Conservation (phyloP, 257 asterid genomes). For the Nicotiana attenuata region DNA sequence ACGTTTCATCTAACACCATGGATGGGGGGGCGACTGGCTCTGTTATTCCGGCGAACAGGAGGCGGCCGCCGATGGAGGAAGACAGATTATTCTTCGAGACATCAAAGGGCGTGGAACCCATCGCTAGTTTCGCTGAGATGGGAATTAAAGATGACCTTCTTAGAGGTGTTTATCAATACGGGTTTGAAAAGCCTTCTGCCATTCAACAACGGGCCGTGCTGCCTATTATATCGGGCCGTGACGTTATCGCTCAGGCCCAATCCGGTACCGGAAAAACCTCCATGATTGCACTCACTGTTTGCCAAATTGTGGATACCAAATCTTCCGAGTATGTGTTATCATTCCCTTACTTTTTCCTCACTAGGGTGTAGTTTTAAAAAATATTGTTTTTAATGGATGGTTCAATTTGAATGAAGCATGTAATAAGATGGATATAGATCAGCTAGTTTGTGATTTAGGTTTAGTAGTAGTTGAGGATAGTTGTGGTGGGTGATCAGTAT, state of each 20-base stretch:
- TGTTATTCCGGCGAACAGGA: conserved; percentile 32
- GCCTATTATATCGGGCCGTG: conserved; percentile 79
- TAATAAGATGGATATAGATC: background rate
- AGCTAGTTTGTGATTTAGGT: background rate
- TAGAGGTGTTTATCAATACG: conserved; percentile 74
- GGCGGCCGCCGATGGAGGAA: conserved; percentile 46
- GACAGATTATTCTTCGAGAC: conserved; percentile 73
- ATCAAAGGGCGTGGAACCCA: conserved; percentile 81
- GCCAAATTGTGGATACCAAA: conserved; percentile 81
- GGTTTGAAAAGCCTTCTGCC: conserved; percentile 93
- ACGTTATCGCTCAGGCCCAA: conserved; percentile 92
- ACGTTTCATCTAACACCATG: conserved; percentile 21
- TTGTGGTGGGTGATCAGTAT: no score
- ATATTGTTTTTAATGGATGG: background rate
- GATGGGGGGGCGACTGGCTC: conserved; percentile 50
- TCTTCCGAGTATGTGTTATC: conserved; percentile 65
- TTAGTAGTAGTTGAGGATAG: background rate
- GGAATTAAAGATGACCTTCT: conserved; percentile 76
- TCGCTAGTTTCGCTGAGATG: conserved; percentile 80
- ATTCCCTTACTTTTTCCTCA: background rate
- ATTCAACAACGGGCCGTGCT: conserved; percentile 85
- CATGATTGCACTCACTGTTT: conserved; percentile 90
- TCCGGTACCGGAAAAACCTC: conserved; percentile 92
- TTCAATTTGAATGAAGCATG: background rate
- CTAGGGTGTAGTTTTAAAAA: background rate